Percentiles rank a stretch among this genome's conserved stretches.
Evolutionary conservation across 345 rosid species (phyloP).

Genomic region (Psidium friedrichsthalianum): DNA sequence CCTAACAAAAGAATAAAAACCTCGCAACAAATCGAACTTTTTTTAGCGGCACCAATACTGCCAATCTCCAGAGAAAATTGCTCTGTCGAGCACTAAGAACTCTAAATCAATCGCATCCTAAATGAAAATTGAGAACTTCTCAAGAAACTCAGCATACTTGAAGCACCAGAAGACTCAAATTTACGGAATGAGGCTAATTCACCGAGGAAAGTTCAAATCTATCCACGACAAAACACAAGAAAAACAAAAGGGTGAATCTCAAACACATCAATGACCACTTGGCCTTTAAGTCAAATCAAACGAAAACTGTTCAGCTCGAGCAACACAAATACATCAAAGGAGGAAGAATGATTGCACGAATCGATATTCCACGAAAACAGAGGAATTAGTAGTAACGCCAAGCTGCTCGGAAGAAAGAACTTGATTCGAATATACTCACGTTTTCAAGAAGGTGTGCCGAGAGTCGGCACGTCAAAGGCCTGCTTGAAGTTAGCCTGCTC

Average conservation of each 20-base stretch:
- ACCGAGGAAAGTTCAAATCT: background rate
- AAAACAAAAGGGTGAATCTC: background rate
- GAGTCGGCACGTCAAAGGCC: background rate
- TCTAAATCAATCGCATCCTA: background rate
- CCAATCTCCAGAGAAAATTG: background rate
- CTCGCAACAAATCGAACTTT: background rate
- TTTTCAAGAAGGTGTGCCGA: background rate
- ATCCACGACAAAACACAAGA: background rate
- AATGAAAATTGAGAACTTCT: background rate
- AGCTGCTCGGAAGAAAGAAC: background rate
- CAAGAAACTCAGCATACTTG: background rate
- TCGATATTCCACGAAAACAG: background rate
- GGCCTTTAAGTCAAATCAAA: background rate
- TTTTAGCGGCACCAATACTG: background rate
- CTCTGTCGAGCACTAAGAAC: background rate
- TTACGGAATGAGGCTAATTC: background rate
- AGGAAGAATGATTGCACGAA: background rate
- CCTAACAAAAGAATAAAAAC: background rate
- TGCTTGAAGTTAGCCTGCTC: background rate
- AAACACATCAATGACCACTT: background rate
- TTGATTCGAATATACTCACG: background rate
- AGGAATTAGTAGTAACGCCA: background rate
- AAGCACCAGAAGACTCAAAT: background rate
- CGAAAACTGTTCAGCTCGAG: background rate
- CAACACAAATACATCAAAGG: background rate